Evolutionary conservation across 2,329 filamentous ascomycete species (phyloP), one percentile per base, ranked within the genome.

Genomic region (Beauveria sp.): DNA sequence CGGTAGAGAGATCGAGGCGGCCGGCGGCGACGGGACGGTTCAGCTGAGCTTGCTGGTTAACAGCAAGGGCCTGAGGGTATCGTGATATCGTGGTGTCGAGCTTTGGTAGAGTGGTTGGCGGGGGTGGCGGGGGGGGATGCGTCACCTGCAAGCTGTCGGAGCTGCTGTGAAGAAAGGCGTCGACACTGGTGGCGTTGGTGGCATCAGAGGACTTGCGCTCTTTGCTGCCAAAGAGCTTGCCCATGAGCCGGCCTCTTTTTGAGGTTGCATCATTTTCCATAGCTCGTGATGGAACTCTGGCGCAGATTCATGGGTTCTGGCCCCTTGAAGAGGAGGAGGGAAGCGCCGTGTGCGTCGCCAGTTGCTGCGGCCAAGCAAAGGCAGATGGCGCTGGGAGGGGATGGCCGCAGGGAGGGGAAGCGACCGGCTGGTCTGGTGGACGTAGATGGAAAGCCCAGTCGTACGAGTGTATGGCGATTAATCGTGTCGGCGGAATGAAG

Each of bases 221-320:
- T 68, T 76, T 79, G 63, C 71, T 71, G 61, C 78, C 77, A 68
- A 86, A 86, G 62, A 87, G 75, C 75, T 84, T 86, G 65, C 84
- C 84, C 80, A 87, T 87, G 52, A 87, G 72, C 63, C 84, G 83
- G 67, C 79, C 79, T 67, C 79, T 75, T 70, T 75, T 79, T 41
- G 69, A 69, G 55, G 73, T 70, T 61, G 72, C 70, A 62, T 79
- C 75, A 72, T 78, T 79, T 68, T 81, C 79, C 76, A 80, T 81
- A 63, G 64, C 65, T 68, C 66, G 62, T 66, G 51, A 54, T 61
- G 60, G 53, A 57, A 59, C 24, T 37, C 41, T 57, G 60, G 22
- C 51, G 64, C 65, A 66, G 63, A 64, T 67, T 68, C 70, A 73
- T 72, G 67, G 70, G 68, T 68, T 16, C 65, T 67, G 41, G 64